Percentiles rank a stretch among this genome's conserved stretches.
Conservation (phyloP, 352 stramenopile genomes). For the Phytophthora sojae region DNA sequence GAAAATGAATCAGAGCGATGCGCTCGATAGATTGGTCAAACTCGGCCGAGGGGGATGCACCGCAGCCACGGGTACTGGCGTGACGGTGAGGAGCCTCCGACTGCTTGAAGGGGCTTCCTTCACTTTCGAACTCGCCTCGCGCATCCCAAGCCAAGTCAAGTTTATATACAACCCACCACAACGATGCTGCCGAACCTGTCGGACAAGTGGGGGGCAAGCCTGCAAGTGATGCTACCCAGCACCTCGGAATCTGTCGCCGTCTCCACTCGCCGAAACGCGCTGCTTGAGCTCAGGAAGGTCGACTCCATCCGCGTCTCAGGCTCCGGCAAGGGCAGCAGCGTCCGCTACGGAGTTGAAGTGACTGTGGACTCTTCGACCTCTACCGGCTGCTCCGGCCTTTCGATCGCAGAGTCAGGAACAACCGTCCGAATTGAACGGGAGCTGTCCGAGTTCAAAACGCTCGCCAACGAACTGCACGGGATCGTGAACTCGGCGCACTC, state of each 20-base stretch:
- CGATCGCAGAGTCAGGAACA: slow-evolving; percentile 1
- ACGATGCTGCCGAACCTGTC: slow-evolving; percentile 27
- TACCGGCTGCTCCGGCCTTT: slow-evolving; percentile 4
- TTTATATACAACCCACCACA: neutral
- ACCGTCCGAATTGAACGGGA: slow-evolving; percentile 5
- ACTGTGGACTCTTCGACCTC: neutral
- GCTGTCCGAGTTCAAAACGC: slow-evolving; percentile 20
- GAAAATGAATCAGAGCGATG: neutral
- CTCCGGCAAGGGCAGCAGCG: slow-evolving; percentile 19
- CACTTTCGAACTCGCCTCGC: slow-evolving; percentile 19
- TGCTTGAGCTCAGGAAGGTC: slow-evolving; percentile 25
- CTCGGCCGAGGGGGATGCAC: neutral
- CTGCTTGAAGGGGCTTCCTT: neutral
- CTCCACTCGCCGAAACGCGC: slow-evolving; percentile 4
- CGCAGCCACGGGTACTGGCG: neutral
- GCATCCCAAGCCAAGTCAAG: slow-evolving; percentile 4
- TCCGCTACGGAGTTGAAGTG: slow-evolving; percentile 19
- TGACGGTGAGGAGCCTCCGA: neutral
- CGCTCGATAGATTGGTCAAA: slow-evolving; percentile 5
- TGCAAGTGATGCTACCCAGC: slow-evolving; percentile 17
- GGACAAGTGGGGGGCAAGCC: slow-evolving; percentile 20
- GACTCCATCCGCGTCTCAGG: slow-evolving; percentile 16
- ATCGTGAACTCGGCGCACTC: slow-evolving; percentile 13
- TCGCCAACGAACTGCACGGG: slow-evolving; percentile 16
- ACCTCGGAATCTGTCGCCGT: slow-evolving; percentile 1